These are phyloP conservation scores for Plasmodium gaboni DNA, from an alignment of 169 alveolate genomes.

Conservation along the genomic window DNA sequence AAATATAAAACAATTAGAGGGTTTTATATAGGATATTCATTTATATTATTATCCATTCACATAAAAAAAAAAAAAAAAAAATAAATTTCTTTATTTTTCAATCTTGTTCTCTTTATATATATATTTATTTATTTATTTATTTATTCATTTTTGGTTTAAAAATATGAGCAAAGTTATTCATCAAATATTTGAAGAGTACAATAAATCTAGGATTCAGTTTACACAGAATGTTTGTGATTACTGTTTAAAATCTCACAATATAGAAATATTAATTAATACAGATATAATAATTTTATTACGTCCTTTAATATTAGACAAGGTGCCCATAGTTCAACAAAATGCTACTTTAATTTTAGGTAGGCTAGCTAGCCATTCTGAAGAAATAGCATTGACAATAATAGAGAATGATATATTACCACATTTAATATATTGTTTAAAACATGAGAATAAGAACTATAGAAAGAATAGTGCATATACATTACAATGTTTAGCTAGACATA, in stretches of 20 bases:
- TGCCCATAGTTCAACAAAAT: slow-evolving; percentile 70
- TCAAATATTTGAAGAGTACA: slow-evolving; percentile 70
- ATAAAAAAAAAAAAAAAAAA: too few relatives aligned
- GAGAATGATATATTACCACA: slow-evolving; percentile 73
- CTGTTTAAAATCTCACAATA: slow-evolving; percentile 63
- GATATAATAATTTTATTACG: slow-evolving; percentile 65
- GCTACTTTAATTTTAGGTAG: slow-evolving; percentile 52
- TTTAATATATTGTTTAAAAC: slow-evolving; percentile 70
- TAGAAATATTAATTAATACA: slow-evolving; percentile 55
- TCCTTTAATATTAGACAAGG: slow-evolving; percentile 56
- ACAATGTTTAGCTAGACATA: slow-evolving; percentile 62
- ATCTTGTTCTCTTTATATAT: too few relatives aligned
- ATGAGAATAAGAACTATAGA: slow-evolving; percentile 70
- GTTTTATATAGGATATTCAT: too few relatives aligned
- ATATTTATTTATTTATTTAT: too few relatives aligned
- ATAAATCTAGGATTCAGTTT: slow-evolving; percentile 35
- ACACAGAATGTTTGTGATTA: slow-evolving; percentile 53
- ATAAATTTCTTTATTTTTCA: too few relatives aligned
- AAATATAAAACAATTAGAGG: too few relatives aligned
- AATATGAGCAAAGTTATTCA: slow-evolving; percentile 58
- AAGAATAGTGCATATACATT: slow-evolving; percentile 63
- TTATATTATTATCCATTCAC: too few relatives aligned
- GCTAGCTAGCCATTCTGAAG: slow-evolving; percentile 71
- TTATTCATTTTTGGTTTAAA: not conserved
- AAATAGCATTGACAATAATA: slow-evolving; percentile 49